These are phyloP conservation scores for Pichia norvegensis DNA, from an alignment of 1,139 yeast species.

Conservation along the genomic window DNA sequence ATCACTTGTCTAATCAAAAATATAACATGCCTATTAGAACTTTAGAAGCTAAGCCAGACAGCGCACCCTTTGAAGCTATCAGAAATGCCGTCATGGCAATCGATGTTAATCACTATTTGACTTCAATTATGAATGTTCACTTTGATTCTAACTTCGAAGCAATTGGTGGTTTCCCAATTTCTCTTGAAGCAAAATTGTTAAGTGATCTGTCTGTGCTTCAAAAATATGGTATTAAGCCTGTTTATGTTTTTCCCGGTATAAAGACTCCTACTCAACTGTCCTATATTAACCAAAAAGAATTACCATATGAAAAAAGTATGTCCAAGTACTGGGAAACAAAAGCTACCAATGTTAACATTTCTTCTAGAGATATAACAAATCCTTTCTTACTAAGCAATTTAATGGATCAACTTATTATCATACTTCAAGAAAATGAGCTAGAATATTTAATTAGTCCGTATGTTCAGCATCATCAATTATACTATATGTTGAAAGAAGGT, in stretches of 20 bases:
- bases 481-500: constrained; percentile 49
- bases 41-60: constrained; percentile 44
- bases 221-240: constrained; percentile 60
- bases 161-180: constrained; percentile 73
- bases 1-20: not conserved
- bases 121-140: constrained; percentile 53
- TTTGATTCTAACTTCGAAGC: constrained; percentile 72
- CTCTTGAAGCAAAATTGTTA: constrained; percentile 50
- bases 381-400: constrained; percentile 44
- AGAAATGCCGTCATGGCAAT: constrained; percentile 71
- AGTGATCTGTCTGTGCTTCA: constrained; percentile 56
- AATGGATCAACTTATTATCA: constrained; percentile 47
- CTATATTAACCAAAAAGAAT: constrained; percentile 30
- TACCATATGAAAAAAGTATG: constrained; percentile 41
- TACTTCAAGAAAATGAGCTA: constrained; percentile 49
- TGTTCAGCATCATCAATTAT: constrained; percentile 72
- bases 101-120: constrained; percentile 73
- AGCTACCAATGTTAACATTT: constrained; percentile 13
- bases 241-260: constrained; percentile 49
- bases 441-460: constrained; percentile 79
- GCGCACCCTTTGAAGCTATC: constrained; percentile 51
- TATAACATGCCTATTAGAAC: constrained; percentile 39
- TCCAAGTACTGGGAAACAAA: constrained; percentile 39
- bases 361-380: constrained; percentile 38
- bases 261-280: constrained; percentile 22